Conservation (phyloP, 257 asterid species). For the Buddleja alternifolia region DNA sequence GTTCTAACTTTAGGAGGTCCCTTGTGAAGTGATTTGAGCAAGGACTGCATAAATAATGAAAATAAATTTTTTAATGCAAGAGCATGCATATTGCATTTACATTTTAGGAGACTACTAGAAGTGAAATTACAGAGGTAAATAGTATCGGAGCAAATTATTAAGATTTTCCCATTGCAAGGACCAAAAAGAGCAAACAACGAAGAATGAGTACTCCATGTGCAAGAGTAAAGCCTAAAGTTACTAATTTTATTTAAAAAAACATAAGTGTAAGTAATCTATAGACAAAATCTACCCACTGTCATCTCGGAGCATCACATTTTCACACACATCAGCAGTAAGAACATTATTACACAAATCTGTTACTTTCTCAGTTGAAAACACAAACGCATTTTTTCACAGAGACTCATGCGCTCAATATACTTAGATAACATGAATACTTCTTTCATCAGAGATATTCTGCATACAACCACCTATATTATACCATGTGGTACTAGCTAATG, state of each 20-base stretch:
- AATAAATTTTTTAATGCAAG: constrained; percentile 27
- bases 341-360: not conserved
- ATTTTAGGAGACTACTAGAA: constrained; percentile 21
- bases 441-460: constrained; percentile 2
- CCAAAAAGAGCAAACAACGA: constrained; percentile 17
- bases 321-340: constrained; percentile 14
- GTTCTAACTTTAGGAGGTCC: constrained; percentile 98
- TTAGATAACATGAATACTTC: not conserved
- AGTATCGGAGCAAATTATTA: constrained; percentile 12
- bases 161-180: constrained; percentile 13
- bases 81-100: constrained; percentile 20
- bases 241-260: constrained; percentile 20
- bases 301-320: constrained; percentile 21
- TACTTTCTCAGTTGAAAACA: not conserved
- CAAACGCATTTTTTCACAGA: not conserved
- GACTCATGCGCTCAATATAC: constrained; percentile 7
- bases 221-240: constrained; percentile 23
- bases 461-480: constrained; percentile 4
- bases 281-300: constrained; percentile 14
- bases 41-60: constrained; percentile 61
- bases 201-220: constrained; percentile 14
- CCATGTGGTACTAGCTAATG: constrained; percentile 10
- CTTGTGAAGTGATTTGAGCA: constrained; percentile 84
- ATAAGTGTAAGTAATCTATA: constrained; percentile 15
- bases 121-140: constrained; percentile 12